phyloP scores from a whole-genome alignment of 345 rosid genomes.

The Brassica rapa region DNA sequence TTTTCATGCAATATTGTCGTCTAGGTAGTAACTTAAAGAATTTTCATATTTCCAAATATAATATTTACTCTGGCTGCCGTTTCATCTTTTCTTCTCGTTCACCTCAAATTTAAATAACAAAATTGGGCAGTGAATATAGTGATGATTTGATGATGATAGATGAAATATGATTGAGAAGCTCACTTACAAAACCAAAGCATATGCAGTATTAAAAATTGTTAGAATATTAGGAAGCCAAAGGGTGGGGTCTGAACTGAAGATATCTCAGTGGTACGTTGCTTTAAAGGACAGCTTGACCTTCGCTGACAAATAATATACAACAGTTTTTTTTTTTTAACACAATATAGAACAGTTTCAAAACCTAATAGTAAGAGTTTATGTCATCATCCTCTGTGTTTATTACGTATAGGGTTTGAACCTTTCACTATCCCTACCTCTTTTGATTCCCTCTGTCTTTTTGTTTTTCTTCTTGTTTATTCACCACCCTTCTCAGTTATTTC shows the following conservation, averaged over 20 bases:
- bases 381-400: slow-evolving; percentile 41
- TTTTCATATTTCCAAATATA: neutral
- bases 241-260: slow-evolving; percentile 26
- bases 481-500: neutral
- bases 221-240: neutral
- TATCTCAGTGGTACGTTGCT: slow-evolving; percentile 45
- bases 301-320: slow-evolving; percentile 35
- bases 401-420: slow-evolving; percentile 32
- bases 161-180: slow-evolving; percentile 40
- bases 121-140: slow-evolving; percentile 16
- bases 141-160: slow-evolving; percentile 35
- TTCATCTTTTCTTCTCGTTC: neutral
- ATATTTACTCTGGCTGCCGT: neutral
- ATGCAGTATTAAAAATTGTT: neutral
- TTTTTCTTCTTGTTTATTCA: slow-evolving; percentile 36
- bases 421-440: slow-evolving; percentile 26
- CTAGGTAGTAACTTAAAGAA: neutral
- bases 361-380: slow-evolving; percentile 32
- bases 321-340: neutral
- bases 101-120: slow-evolving; percentile 11
- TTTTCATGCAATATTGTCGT: neutral
- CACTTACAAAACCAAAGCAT: slow-evolving; percentile 17
- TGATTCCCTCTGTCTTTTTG: slow-evolving; percentile 38
- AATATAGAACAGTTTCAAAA: neutral
- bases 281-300: slow-evolving; percentile 42